These are phyloP conservation scores for Monosporozyma aerobia DNA, from an alignment of 805 yeast species.

Conservation along the genomic window DNA sequence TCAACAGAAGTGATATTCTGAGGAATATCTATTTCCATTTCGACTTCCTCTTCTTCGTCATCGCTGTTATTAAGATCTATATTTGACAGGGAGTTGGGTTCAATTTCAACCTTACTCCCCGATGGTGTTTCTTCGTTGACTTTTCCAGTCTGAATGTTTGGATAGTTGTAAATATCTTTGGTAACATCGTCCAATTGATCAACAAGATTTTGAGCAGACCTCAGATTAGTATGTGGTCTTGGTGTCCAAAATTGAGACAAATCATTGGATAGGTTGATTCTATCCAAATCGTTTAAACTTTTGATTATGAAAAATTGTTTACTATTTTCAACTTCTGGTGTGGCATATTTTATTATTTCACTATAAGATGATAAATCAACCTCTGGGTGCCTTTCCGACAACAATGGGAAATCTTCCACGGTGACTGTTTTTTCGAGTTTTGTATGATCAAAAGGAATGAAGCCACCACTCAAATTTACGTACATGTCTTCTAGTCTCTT, in stretches of 20 bases:
- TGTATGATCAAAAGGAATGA: conserved; percentile 19
- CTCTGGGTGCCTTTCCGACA: conserved; percentile 17
- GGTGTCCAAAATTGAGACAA: conserved; percentile 20
- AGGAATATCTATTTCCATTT: neutral
- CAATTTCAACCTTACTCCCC: neutral
- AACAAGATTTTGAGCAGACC: conserved; percentile 11
- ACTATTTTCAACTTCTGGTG: conserved; percentile 8
- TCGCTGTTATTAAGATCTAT: neutral
- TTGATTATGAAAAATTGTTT: conserved; percentile 18
- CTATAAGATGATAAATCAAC: conserved; percentile 17
- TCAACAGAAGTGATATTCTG: neutral
- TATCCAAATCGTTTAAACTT: conserved; percentile 2
- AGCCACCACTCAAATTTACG: conserved; percentile 40
- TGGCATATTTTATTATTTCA: conserved; percentile 12
- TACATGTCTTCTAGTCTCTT: conserved; percentile 44
- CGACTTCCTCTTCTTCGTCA: neutral
- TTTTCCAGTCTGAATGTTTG: neutral
- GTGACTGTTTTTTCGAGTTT: conserved; percentile 7
- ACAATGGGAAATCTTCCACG: conserved; percentile 31
- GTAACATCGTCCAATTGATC: conserved; percentile 11
- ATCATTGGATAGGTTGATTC: neutral
- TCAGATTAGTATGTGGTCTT: conserved; percentile 10
- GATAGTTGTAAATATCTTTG: conserved; percentile 21
- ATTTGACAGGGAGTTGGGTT: neutral
- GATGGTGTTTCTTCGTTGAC: neutral